These are phyloP conservation scores for Apiotrichum gracile DNA, from an alignment of 1,284 basidiomycete genomes.

Conservation along the genomic window DNA sequence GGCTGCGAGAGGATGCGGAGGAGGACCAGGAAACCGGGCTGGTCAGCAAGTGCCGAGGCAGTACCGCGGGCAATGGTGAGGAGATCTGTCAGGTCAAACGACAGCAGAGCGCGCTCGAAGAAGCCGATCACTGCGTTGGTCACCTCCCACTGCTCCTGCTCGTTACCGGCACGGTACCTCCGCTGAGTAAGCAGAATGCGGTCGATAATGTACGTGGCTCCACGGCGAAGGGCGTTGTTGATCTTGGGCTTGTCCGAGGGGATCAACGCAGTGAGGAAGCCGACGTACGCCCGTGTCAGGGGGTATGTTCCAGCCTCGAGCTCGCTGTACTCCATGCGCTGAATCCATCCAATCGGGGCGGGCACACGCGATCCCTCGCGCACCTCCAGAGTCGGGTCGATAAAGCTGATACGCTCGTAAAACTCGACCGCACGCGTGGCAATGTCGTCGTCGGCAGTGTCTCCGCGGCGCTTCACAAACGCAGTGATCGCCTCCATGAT, in stretches of 20 bases:
- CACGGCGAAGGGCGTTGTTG: slow-evolving; percentile 54
- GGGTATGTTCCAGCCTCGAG: slow-evolving; percentile 71
- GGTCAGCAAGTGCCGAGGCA: slow-evolving; percentile 48
- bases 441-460: slow-evolving; percentile 60
- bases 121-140: slow-evolving; percentile 79
- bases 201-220: slow-evolving; percentile 75
- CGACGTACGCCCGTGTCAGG: slow-evolving; percentile 78
- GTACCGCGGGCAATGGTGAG: slow-evolving; percentile 26
- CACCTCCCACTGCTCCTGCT: slow-evolving; percentile 81
- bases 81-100: slow-evolving; percentile 64
- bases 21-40: slow-evolving; percentile 86
- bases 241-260: slow-evolving; percentile 47
- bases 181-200: slow-evolving; percentile 62
- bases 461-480: slow-evolving; percentile 73
- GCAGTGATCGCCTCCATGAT: slow-evolving; percentile 77
- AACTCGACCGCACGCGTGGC: slow-evolving; percentile 59
- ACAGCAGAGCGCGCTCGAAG: slow-evolving; percentile 72
- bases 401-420: slow-evolving; percentile 68
- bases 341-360: slow-evolving; percentile 37
- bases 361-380: slow-evolving; percentile 26
- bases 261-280: slow-evolving; percentile 70
- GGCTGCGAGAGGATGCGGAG: slow-evolving; percentile 69
- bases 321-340: slow-evolving; percentile 67
- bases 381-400: slow-evolving; percentile 34
- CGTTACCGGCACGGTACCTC: slow-evolving; percentile 63